Evolutionary conservation across 176 grass and related monocot genomes (phyloP).

Genomic region (Carex cristatella): DNA sequence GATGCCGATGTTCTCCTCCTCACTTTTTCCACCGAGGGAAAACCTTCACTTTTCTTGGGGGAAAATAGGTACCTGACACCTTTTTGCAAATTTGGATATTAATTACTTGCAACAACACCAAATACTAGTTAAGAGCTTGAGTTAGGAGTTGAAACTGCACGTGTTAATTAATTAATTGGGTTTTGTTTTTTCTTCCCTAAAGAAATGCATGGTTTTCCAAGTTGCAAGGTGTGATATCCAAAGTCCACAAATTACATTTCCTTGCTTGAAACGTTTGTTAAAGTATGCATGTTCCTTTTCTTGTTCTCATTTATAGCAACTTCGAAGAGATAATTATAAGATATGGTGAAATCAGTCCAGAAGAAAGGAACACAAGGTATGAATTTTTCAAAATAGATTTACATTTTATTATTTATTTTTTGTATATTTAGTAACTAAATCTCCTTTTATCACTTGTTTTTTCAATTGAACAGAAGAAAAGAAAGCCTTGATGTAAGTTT

Average conservation of each 20-base stretch:
- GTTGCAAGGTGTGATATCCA: background rate
- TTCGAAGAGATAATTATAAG: background rate
- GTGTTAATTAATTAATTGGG: too few species aligned
- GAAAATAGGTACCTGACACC: too few species aligned
- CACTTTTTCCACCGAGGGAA: too few species aligned
- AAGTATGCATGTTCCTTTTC: background rate
- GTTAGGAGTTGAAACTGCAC: background rate
- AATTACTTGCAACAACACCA: background rate
- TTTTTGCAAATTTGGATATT: too few species aligned
- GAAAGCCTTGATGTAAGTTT: constrained; percentile 6
- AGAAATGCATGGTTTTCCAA: background rate
- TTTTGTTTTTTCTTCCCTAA: background rate
- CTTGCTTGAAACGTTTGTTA: background rate
- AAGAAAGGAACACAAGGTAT: constrained; percentile 9
- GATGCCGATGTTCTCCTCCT: too few species aligned
- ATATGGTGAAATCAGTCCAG: background rate
- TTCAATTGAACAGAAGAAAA: background rate
- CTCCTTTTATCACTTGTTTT: background rate
- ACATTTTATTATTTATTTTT: background rate
- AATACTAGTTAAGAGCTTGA: too few species aligned
- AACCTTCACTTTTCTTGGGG: too few species aligned
- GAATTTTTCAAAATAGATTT: background rate
- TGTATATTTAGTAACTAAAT: background rate
- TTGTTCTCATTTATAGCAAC: background rate
- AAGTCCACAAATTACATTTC: background rate